A percentile compares a stretch with the other conserved stretches of the same genome.
phyloP scores from a whole-genome alignment of 2,329 filamentous ascomycete genomes.

The Apiospora saccharicola region DNA sequence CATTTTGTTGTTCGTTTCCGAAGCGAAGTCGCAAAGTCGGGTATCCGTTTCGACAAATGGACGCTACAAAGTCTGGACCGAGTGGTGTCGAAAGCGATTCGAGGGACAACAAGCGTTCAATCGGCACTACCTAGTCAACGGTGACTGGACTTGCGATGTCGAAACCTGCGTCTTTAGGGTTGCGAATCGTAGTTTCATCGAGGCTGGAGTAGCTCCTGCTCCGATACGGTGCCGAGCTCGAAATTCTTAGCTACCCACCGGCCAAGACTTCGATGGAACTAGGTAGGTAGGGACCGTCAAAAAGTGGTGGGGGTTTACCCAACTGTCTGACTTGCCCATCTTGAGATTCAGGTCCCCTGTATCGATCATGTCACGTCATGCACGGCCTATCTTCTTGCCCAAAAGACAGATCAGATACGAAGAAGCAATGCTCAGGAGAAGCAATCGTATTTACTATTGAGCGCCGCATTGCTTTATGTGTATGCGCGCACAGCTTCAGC shows the following conservation, averaged over 20 bases:
- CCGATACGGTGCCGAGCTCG: conserved; percentile 12
- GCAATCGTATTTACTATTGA: background rate
- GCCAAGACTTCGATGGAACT: background rate
- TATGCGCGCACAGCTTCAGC: background rate
- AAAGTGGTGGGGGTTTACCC: conserved; percentile 2
- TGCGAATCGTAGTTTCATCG: background rate
- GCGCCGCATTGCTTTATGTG: background rate
- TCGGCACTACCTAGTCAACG: background rate
- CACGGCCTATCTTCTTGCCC: background rate
- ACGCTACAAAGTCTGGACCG: background rate
- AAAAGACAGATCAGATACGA: background rate
- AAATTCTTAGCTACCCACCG: conserved; percentile 7
- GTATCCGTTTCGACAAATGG: background rate
- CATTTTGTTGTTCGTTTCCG: conserved; percentile 20
- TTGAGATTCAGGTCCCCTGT: background rate
- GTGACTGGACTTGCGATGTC: conserved; percentile 4
- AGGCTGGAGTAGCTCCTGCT: background rate
- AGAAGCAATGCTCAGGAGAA: background rate
- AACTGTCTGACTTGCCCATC: background rate
- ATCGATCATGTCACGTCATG: conserved; percentile 1
- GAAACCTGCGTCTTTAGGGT: background rate
- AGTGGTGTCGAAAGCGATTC: background rate
- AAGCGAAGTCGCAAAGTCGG: background rate
- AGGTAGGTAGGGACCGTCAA: conserved; percentile 1
- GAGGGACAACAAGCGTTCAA: background rate